These are phyloP conservation scores for Clausena lansium DNA, from an alignment of 345 rosid species.

Conservation along the genomic window DNA sequence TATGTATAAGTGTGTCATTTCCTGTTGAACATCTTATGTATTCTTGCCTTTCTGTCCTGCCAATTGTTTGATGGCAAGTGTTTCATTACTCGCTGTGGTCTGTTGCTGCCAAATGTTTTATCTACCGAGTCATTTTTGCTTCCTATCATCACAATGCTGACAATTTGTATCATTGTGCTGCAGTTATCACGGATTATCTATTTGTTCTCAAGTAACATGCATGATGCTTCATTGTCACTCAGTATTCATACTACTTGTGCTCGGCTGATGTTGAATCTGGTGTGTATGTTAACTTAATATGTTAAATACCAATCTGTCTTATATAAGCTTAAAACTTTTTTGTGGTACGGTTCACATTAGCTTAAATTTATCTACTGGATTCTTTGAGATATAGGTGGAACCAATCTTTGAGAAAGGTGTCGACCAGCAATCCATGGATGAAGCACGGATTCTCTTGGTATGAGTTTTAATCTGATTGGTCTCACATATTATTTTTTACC, in stretches of 20 bases:
- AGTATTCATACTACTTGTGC: slow-evolving; percentile 98
- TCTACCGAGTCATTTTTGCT: not conserved
- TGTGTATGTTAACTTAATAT: slow-evolving; percentile 28
- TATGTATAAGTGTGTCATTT: not conserved
- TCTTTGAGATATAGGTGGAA: slow-evolving; percentile 66
- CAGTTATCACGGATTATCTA: slow-evolving; percentile 97
- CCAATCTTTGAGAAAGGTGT: slow-evolving; percentile 98
- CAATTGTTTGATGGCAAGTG: not conserved
- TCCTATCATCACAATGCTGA: slow-evolving; percentile 9
- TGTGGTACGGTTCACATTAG: slow-evolving; percentile 12
- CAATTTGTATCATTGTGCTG: slow-evolving; percentile 21
- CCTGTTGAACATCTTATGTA: not conserved
- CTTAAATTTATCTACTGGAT: slow-evolving; percentile 15
- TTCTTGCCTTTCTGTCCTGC: not conserved
- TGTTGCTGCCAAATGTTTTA: not conserved
- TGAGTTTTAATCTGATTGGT: slow-evolving; percentile 17
- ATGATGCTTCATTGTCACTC: slow-evolving; percentile 91
- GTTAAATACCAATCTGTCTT: slow-evolving; percentile 7
- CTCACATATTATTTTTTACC: slow-evolving; percentile 14
- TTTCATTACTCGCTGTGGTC: not conserved
- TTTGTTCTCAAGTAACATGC: slow-evolving; percentile 97
- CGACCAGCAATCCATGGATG: slow-evolving; percentile 93
- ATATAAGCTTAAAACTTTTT: slow-evolving; percentile 1
- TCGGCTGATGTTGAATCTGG: slow-evolving; percentile 98
- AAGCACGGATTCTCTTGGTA: slow-evolving; percentile 90